Evolutionary conservation across 2,329 filamentous ascomycete species (phyloP).

Genomic region (Chrysoporthe austroafricana): DNA sequence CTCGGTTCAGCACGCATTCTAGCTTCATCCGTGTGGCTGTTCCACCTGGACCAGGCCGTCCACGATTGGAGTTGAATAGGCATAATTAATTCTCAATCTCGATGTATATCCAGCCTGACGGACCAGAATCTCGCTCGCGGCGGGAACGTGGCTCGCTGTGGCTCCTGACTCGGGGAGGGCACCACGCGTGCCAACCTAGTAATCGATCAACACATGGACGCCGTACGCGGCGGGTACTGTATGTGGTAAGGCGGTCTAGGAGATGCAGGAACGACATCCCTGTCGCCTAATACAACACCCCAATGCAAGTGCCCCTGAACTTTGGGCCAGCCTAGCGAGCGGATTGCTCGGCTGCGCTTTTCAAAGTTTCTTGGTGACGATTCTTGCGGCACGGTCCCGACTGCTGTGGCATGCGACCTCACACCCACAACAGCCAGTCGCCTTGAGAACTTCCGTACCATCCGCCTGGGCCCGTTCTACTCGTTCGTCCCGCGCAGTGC

Average conservation of each 20-base stretch:
- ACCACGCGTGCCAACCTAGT: too few species aligned
- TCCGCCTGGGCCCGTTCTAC: background rate
- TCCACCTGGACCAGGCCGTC: constrained; percentile 11
- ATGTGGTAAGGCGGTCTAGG: constrained; percentile 1
- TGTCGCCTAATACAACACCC: constrained; percentile 4
- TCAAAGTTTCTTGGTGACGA: background rate
- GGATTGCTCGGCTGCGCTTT: background rate
- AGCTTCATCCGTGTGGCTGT: constrained; percentile 18
- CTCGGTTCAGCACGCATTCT: constrained; percentile 20
- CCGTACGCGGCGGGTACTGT: background rate
- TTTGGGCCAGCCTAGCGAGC: background rate
- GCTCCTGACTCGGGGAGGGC: too few species aligned
- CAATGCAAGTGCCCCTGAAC: constrained; percentile 13
- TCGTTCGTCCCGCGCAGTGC: background rate
- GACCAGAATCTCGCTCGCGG: too few species aligned
- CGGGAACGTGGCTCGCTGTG: too few species aligned
- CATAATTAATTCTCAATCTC: constrained; percentile 30
- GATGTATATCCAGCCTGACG: background rate
- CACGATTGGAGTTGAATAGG: constrained; percentile 16
- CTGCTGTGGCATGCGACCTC: constrained; percentile 25
- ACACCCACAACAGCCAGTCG: background rate
- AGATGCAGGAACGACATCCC: constrained; percentile 20
- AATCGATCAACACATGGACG: too few species aligned
- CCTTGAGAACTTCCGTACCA: background rate
- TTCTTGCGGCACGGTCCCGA: background rate